Evolutionary conservation across 345 rosid species (phyloP).

Genomic region (Abelmoschus esculentus): DNA sequence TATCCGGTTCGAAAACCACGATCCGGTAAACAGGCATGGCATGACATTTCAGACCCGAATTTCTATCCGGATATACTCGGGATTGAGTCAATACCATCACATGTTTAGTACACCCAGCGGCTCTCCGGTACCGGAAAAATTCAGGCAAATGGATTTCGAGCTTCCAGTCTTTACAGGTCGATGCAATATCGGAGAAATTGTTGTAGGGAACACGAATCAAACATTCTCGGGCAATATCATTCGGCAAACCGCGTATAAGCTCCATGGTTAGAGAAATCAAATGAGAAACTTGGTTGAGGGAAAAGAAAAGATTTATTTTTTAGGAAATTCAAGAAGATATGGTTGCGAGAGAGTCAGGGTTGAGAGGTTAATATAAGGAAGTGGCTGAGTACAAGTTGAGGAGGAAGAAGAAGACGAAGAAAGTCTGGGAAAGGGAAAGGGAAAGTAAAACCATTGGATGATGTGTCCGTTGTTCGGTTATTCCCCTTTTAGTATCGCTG

Average conservation of each 20-base stretch:
- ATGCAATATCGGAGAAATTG: conserved; percentile 30
- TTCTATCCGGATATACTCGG: conserved; percentile 5
- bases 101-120: conserved; percentile 28
- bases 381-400: not conserved
- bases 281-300: no score
- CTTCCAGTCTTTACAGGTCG: conserved; percentile 59
- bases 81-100: conserved; percentile 33
- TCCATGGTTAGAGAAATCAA: conserved; percentile 29
- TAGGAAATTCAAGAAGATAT: not conserved
- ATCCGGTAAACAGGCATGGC: conserved; percentile 30
- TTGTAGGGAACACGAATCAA: conserved; percentile 40
- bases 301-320: not conserved
- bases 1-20: conserved; percentile 29
- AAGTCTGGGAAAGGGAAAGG: not conserved
- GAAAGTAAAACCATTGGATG: not conserved
- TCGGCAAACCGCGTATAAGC: conserved; percentile 51
- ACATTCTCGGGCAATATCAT: conserved; percentile 58
- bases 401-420: not conserved
- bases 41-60: conserved; percentile 21
- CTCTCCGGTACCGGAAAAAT: conserved; percentile 32
- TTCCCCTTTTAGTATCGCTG: not conserved
- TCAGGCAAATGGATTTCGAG: conserved; percentile 36
- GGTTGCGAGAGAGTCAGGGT: not conserved
- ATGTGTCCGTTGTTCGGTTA: not conserved
- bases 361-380: not conserved